Evolutionary conservation across 2,329 filamentous ascomycete species (phyloP), one percentile per base, ranked within the genome.

Genomic region (Aspergillus fructus): DNA sequence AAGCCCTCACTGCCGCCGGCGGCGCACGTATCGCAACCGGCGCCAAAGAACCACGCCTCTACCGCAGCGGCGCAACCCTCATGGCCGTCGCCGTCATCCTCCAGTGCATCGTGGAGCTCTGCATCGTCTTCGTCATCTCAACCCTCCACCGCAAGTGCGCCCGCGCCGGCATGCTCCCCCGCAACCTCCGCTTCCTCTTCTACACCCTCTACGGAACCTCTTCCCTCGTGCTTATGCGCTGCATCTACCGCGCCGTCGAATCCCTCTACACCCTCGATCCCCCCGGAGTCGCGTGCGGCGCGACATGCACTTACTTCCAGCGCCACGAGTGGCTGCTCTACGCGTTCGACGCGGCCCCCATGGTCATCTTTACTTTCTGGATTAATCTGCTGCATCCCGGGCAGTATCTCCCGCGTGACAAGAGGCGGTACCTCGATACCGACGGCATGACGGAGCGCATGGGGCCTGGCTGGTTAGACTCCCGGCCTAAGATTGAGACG

Each of bases 201-300:
- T 54, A 53, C 21, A 58, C 50, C 15, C 50, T 58, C 5, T 58
- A 53, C 23, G 55, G 55, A 12, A 58, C 50, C 6, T 58, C 55
- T 1, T 42, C 50, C 13, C 21, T 58, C 12, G 50, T 58, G 4
- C 27, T 58, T 1, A 21, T 53, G 15, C 55, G 50, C 30, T 58
- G 55, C 24, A 21, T 58, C 7, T 58, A 49, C 55, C 55, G 55
- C 21, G 55, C 50, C 33, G 46, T 58, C 23, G 50, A 58, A 19
- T 34, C 50, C 2, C 11, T 54, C n/a, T 50, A 54, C 45, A 53
- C 50, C 4, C 41, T 50, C 40, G 50, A 54, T 40, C 51, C 51
- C 3, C 42, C 51, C 1, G 12, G 33, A 0, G 41, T 54, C 9
- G 23, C 30, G n/a, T 58, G 55, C 50, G 47, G 45, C 19, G n/a